Base-by-base conservation (phyloP, 1,284 basidiomycete species). In the Rhodotorula sp. region DNA sequence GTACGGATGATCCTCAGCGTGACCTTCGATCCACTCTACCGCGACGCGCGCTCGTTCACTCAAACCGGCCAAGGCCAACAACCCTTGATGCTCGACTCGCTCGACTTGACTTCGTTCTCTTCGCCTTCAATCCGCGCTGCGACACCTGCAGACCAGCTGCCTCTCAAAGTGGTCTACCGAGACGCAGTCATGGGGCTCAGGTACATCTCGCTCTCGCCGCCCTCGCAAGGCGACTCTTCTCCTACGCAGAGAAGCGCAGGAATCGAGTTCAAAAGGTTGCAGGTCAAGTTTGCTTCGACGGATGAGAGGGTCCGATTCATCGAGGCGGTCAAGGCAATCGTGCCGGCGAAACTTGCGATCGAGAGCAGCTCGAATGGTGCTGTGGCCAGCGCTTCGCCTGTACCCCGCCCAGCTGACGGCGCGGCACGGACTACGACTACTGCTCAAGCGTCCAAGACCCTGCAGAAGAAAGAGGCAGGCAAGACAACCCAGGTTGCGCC, bases 111-210 rank as follows among this genome's bases (percentile, higher is more conserved):
- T 20, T 48, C 53, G 4, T 70, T 70, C 44, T 70, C 68, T 1
- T 31, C 57, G 4, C 61, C 61, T 11, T 13, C 37, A 8, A 31
- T 64, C 37, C 53, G 61, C 5, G 24, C 47, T 13, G 61, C 30
- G 2, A 66, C 61, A 7, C 68, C 68, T 3, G 5, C 18, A 0
- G 62, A 66, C 44, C 64, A 70, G 40, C 47, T 70, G 16, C 68
- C 68, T 11, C 64, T 70, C 58, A 70, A 70, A 44, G 64, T 61
- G 0, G 68, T 70, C 26, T 70, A 63, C 64, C 55, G 62, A 11
- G 64, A 66, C 37, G 64, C 65, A 7, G 58, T 61, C 22, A 51
- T 70, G 47, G 68, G 64, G 1, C 4, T 70, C 30, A n/a, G 68
- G 28, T 70, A 70, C 54, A n/a, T 70, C 40, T 20, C 34, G 30